Base-by-base conservation (phyloP, 1,284 basidiomycete species). In the Heterobasidion annosum region DNA sequence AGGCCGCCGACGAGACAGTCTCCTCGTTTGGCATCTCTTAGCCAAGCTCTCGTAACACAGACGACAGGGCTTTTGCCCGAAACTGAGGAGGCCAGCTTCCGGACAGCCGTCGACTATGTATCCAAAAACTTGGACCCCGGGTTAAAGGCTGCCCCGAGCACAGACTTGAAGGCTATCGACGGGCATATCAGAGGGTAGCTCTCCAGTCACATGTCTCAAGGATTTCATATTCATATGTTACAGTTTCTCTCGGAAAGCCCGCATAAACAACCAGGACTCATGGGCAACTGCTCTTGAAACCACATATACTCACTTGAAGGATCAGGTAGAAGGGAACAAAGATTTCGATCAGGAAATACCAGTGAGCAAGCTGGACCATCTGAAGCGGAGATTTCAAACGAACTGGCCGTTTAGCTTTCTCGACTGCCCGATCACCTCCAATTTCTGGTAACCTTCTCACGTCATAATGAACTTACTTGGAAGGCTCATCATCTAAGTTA, bases 281-380 rank as follows among this genome's bases (percentile, higher is more conserved):
- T 71, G 86, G 5, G 82, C 80, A 8, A 71, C 78, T 34, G 85
- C 85, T 0, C 64, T 91, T 7, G 71, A 79, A 54, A 68, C 68
- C 33, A 74, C 75, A 1, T 81, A 79, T 58, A 59, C 63, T 35
- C 70, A 68, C 54, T 68, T 89, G 19, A 84, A 80, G 59, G 59
- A 61, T 10, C 73, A 76, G 32, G 67, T 78, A 1, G 71, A 72
- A 40, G 67, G 73, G 54, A 70, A 74, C 19, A 74, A 69, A 18
- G 84, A 87, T 62, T 68, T 89, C 16, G 87, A 89, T 61, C 70
- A 79, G 35, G 79, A 78, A 48, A 81, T 91, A 13, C 82, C 82
- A 63, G 82, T 82, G 58, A 58, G 64, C 50, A n/a, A n/a, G 46
- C n/a, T 48, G 13, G n/a, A 13, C 13, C 32, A 18, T 25, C 18